Conservation (phyloP, 306 rosid genomes). For the Cyamopsis tetragonoloba region DNA sequence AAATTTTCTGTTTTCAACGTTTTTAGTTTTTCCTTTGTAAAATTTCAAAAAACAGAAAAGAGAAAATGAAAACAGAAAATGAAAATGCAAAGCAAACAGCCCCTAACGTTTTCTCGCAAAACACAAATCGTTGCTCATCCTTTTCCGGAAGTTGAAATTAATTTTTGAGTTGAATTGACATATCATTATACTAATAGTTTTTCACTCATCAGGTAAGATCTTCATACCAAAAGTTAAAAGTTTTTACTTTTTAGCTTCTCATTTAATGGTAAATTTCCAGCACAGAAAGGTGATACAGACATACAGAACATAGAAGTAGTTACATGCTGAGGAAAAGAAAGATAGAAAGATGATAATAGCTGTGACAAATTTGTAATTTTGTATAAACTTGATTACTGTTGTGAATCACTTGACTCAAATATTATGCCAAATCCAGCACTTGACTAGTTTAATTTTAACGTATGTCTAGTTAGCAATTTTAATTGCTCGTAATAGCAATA, state of each 20-base stretch:
- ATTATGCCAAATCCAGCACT: neutral
- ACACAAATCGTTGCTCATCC: too few relatives aligned
- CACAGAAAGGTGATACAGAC: neutral
- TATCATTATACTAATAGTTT: too few relatives aligned
- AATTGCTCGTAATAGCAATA: neutral
- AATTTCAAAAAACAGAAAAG: too few relatives aligned
- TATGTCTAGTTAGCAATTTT: neutral
- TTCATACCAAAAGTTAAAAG: too few relatives aligned
- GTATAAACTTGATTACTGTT: neutral
- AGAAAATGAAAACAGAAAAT: too few relatives aligned
- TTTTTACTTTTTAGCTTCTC: neutral
- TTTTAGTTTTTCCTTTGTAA: too few relatives aligned
- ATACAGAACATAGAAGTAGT: neutral
- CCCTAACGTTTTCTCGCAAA: too few relatives aligned
- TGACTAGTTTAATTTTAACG: neutral
- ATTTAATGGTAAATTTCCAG: neutral
- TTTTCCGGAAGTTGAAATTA: too few relatives aligned
- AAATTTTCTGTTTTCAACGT: too few relatives aligned
- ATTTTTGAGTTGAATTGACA: too few relatives aligned
- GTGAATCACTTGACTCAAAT: neutral
- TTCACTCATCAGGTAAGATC: too few relatives aligned
- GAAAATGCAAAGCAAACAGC: too few relatives aligned
- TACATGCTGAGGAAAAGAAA: neutral
- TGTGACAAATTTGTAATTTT: neutral
- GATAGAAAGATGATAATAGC: neutral